These are phyloP conservation scores for Beauveria bassiana DNA, from an alignment of 2,329 filamentous ascomycete genomes.

Conservation along the genomic window DNA sequence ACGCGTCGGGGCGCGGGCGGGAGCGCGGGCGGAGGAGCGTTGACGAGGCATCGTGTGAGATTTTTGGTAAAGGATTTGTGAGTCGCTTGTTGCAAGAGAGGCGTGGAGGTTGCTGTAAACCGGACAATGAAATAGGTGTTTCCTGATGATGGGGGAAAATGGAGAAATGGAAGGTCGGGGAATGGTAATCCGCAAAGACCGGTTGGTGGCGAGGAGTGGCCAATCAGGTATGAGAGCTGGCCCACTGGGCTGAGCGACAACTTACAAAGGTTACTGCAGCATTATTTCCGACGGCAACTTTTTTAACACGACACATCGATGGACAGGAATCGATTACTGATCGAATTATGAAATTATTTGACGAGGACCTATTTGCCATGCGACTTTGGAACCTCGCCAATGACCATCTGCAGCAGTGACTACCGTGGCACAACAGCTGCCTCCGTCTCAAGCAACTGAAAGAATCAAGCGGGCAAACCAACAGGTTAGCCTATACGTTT, in stretches of 20 bases:
- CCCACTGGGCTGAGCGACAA: neutral
- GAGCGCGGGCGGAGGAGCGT: conserved; percentile 54
- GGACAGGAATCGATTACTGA: no score
- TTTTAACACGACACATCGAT: neutral
- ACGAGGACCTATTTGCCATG: no score
- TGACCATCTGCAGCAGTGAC: no score
- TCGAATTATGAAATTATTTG: no score
- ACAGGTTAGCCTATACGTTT: no score
- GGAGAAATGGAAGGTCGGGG: conserved; percentile 21
- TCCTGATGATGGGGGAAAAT: neutral
- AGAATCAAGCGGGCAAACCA: no score
- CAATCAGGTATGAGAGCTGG: conserved; percentile 20
- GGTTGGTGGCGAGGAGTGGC: conserved; percentile 14
- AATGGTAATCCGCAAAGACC: conserved; percentile 20
- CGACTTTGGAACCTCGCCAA: no score
- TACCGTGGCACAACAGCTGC: no score
- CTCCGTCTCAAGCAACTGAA: no score
- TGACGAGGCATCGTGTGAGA: conserved; percentile 62
- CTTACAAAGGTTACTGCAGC: neutral
- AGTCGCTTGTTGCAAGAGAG: conserved; percentile 12
- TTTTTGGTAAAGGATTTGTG: conserved; percentile 5
- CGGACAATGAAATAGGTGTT: neutral
- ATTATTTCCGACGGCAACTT: neutral
- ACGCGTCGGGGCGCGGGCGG: conserved; percentile 52
- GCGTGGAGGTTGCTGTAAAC: neutral